phyloP scores from a whole-genome alignment of 75 land plant species.

The Adiantum capillusveneris region DNA sequence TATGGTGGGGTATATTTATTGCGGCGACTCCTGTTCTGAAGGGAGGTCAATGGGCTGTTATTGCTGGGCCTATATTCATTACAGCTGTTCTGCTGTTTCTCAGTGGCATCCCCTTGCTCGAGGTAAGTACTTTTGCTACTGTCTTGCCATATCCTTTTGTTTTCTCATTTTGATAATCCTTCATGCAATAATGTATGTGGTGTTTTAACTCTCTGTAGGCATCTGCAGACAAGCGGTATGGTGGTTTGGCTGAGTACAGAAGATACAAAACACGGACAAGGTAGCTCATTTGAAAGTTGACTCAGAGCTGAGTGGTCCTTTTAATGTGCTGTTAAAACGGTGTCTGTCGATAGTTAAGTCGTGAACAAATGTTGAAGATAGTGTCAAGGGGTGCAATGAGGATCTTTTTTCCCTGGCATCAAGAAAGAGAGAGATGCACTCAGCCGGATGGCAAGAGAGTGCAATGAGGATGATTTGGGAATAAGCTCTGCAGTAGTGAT shows the following conservation, averaged over 20 bases:
- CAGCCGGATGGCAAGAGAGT: no score
- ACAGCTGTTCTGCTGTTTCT: slow-evolving; percentile 70
- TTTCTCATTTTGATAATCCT: background rate
- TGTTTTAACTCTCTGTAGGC: slow-evolving; percentile 48
- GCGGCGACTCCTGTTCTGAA: slow-evolving; percentile 69
- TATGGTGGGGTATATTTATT: slow-evolving; percentile 98
- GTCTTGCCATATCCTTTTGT: background rate
- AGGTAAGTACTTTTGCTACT: slow-evolving; percentile 40
- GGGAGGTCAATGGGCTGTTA: slow-evolving; percentile 79
- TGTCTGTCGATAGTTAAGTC: no score
- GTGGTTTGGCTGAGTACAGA: slow-evolving; percentile 51
- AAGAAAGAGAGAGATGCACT: no score
- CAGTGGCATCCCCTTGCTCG: slow-evolving; percentile 93
- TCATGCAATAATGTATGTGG: no score
- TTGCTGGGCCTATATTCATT: slow-evolving; percentile 73
- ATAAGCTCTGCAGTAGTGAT: no score
- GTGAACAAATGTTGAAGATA: no score
- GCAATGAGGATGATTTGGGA: no score
- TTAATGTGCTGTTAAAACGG: no score
- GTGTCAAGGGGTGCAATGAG: no score
- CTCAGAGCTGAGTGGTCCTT: no score
- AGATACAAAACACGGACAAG: slow-evolving; percentile 73
- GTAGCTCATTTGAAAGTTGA: slow-evolving; percentile 18
- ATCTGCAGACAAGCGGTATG: slow-evolving; percentile 84
- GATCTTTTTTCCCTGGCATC: no score